Evolutionary conservation across 495 filamentous ascomycete genomes (phyloP).

Genomic region (Xylaria cubensis): DNA sequence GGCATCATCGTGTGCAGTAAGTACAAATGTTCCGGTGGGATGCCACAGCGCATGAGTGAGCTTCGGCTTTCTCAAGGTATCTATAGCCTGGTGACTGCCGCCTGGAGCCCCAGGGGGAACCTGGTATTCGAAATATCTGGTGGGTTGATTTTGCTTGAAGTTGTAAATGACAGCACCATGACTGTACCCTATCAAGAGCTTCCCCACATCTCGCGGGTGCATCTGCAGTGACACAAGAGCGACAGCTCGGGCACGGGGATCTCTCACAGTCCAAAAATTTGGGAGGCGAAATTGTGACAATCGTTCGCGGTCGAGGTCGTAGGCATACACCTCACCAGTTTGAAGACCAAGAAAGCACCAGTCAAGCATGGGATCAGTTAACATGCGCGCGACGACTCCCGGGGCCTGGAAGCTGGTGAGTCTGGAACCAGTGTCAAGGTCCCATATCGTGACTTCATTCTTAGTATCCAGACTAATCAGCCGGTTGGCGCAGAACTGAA

Average conservation of each 20-base stretch:
- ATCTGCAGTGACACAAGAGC: slow-evolving; percentile 73
- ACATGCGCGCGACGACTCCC: slow-evolving; percentile 70
- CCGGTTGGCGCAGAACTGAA: slow-evolving; percentile 68
- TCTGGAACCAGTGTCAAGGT: slow-evolving; percentile 65
- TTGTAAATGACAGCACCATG: slow-evolving; percentile 88
- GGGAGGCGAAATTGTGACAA: slow-evolving; percentile 79
- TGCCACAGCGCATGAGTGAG: slow-evolving; percentile 89
- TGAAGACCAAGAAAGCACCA: slow-evolving; percentile 84
- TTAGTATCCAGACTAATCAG: slow-evolving; percentile 82
- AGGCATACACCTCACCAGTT: slow-evolving; percentile 83
- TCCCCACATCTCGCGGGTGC: slow-evolving; percentile 93
- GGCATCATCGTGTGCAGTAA: slow-evolving; percentile 88
- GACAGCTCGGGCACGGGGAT: slow-evolving; percentile 50
- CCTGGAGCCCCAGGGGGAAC: slow-evolving; percentile 84
- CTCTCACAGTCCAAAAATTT: slow-evolving; percentile 78
- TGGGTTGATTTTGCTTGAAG: slow-evolving; percentile 83
- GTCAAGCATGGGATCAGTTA: slow-evolving; percentile 86
- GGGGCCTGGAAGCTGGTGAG: slow-evolving; percentile 73
- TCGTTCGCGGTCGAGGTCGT: slow-evolving; percentile 83
- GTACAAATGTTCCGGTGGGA: slow-evolving; percentile 88
- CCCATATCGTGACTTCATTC: slow-evolving; percentile 82
- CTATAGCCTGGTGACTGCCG: slow-evolving; percentile 61
- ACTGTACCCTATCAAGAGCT: slow-evolving; percentile 83
- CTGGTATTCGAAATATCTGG: slow-evolving; percentile 83
- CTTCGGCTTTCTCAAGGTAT: slow-evolving; percentile 68